Conservation (phyloP, 176 grass and related monocot genomes). For the Canna indica region DNA sequence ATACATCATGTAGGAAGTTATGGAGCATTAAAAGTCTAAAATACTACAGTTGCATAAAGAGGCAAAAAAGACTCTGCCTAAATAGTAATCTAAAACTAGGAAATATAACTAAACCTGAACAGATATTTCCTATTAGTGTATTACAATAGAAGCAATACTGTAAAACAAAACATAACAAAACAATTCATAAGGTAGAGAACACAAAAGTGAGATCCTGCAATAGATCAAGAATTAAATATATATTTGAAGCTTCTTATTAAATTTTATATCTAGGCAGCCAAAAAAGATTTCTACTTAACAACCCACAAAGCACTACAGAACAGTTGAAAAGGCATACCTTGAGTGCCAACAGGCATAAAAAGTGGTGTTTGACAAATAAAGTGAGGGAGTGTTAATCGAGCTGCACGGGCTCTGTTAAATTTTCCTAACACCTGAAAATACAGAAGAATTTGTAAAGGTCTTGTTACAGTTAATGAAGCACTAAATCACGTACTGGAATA, state of each 20-base stretch:
- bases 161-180: background rate
- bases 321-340: constrained; percentile 40
- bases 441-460: constrained; percentile 10
- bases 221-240: too few species aligned
- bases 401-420: constrained; percentile 88
- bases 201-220: background rate
- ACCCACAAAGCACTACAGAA: background rate
- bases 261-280: background rate
- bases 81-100: background rate
- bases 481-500: background rate
- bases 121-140: background rate
- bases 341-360: constrained; percentile 98
- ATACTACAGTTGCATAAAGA: background rate
- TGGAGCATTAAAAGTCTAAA: background rate
- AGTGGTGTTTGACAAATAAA: constrained; percentile 88
- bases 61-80: background rate
- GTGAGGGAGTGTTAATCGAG: constrained; percentile 73
- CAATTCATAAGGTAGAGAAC: background rate
- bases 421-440: constrained; percentile 67
- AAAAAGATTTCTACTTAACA: background rate
- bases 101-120: background rate
- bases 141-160: background rate
- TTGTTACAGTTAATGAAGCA: background rate
- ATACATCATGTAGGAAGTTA: background rate
- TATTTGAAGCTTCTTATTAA: background rate